Percentiles rank a stretch among this genome's conserved stretches.
Evolutionary conservation across 371 early-diverging fungal species (phyloP).

Genomic region (Apophysomyces variabilis): DNA sequence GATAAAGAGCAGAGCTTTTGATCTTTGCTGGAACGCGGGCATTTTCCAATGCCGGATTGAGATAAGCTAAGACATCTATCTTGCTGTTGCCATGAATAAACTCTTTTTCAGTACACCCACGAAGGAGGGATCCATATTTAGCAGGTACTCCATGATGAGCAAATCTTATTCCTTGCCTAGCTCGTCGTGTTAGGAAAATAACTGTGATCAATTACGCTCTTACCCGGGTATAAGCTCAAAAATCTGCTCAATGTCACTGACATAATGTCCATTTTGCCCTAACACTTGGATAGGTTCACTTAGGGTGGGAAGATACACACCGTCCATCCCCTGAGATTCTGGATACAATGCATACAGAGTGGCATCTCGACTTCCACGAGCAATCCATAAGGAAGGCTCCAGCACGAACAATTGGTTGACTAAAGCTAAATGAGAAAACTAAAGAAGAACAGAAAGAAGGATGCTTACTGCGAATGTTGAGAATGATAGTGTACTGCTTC

Average conservation of each 20-base stretch:
- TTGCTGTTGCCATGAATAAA: conserved; percentile 23
- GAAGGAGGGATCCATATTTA: conserved; percentile 34
- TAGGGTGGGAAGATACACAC: conserved; percentile 12
- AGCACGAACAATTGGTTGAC: conserved; percentile 56
- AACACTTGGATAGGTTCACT: conserved; percentile 36
- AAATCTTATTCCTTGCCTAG: conserved; percentile 24
- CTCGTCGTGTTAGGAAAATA: neutral
- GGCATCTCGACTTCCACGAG: conserved; percentile 57
- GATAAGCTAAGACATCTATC: conserved; percentile 30
- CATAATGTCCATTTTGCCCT: conserved; percentile 44
- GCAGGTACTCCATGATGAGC: conserved; percentile 23
- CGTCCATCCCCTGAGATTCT: conserved; percentile 19
- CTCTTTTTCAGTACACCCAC: conserved; percentile 35
- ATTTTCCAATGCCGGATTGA: conserved; percentile 19
- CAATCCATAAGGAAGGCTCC: conserved; percentile 61
- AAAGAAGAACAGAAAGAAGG: neutral
- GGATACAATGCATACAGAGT: conserved; percentile 49
- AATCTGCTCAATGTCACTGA: conserved; percentile 32
- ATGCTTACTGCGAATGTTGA: conserved; percentile 45
- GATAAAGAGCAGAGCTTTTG: conserved; percentile 49
- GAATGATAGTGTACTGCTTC: conserved; percentile 52
- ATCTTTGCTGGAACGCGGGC: conserved; percentile 35
- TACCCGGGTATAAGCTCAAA: conserved; percentile 30
- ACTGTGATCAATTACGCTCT: neutral
- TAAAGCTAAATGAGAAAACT: conserved; percentile 4